Conservation (phyloP, 2,329 filamentous ascomycete species). For the Ophiostoma angusticollis region DNA sequence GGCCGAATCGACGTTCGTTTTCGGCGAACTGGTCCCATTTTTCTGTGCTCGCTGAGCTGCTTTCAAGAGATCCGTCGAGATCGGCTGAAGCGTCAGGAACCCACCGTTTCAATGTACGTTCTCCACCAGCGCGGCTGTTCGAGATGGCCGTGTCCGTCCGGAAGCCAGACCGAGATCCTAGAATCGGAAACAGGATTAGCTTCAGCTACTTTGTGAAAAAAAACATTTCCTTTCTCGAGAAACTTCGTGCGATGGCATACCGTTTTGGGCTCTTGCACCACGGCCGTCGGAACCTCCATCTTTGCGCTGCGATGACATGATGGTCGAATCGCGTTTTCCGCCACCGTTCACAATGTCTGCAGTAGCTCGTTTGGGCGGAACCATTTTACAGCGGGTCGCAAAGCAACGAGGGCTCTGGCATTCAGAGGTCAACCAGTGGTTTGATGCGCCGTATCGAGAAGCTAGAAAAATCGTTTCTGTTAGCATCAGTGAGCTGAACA, state of each 20-base stretch:
- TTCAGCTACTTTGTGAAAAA: not conserved
- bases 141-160: slow-evolving; percentile 85
- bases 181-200: not conserved
- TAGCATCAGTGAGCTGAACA: no score
- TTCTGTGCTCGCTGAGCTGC: slow-evolving; percentile 28
- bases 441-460: no score
- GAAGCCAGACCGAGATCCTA: slow-evolving; percentile 58
- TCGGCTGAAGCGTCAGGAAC: slow-evolving; percentile 52
- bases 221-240: not conserved
- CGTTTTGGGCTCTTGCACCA: slow-evolving; percentile 25
- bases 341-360: slow-evolving; percentile 20
- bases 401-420: no score
- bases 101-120: slow-evolving; percentile 73
- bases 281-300: slow-evolving; percentile 19
- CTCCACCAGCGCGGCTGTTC: slow-evolving; percentile 52
- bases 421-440: no score
- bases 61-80: slow-evolving; percentile 61
- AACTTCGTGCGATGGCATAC: no score
- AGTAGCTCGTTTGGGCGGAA: slow-evolving; percentile 22
- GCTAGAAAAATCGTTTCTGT: no score
- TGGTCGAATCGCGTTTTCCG: slow-evolving; percentile 19
- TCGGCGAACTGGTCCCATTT: slow-evolving; percentile 90
- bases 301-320: slow-evolving; percentile 23
- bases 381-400: slow-evolving; percentile 19
- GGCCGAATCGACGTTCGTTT: slow-evolving; percentile 77